Evolutionary conservation across 768 basidiomycete genomes (phyloP), one percentile per base, ranked within the genome.

Genomic region (Erythrobasidium yunnanense): DNA sequence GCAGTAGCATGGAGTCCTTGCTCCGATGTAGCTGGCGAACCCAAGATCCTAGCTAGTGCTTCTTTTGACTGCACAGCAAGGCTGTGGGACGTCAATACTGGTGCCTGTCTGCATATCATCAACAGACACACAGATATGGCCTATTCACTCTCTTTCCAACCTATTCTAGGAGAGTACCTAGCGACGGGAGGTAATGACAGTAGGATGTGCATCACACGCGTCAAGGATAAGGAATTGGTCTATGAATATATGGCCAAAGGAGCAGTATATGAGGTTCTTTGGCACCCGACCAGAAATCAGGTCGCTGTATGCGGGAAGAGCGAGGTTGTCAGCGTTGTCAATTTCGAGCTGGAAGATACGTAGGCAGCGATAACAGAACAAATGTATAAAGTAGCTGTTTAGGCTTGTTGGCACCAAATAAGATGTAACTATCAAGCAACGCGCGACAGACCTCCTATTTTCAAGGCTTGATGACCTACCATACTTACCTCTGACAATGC

Each of bases 171-270:
- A 0, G 78, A 78, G 52, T 84, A 82, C 74, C 74, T 91, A 27
- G 85, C 85, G 1, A 87, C 87, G 15, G 89, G 87, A 0, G 82
- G 86, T 66, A 86, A 85, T 30, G 89, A 92, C 72, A 87, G 87
- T 6, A 81, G 82, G 78, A 71, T 91, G 60, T 79, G 84, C 70
- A 77, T 92, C 27, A 91, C 88, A 70, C 80, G 84, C 67, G 78
- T 84, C 30, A 77, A 81, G 77, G 88, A 87, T 70, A 33, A 18
- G 6, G 35, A 55, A 20, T 18, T 35, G 8, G 27, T 5, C 23
- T 5, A 5, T 34, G 73, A 72, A 46, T 73, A 72, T 63, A 66
- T 62, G 33, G 63, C 70, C 27, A 23, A 68, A 1, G 69, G 63
- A 0, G 55, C 67, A 15, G 66, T 73, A 17, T 72, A 72, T 60